A percentile compares a stretch with the other conserved stretches of the same genome.
Conservation (phyloP, 352 stramenopile species). For the Pythium biforme region DNA sequence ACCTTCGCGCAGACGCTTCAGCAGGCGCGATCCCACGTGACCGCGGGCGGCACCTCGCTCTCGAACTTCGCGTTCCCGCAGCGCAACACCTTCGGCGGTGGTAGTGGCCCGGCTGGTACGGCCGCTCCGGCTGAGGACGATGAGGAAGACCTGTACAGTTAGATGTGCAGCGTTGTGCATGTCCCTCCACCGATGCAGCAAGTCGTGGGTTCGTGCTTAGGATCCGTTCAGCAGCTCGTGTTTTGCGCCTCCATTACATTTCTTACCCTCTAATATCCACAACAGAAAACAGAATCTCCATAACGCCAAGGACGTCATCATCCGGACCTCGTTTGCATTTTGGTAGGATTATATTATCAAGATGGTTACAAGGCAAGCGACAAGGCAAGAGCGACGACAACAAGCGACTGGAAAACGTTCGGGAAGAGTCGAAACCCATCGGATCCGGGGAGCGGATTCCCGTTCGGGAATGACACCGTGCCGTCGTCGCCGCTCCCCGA, state of each 20-base stretch:
- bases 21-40: constrained; percentile 95
- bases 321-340: background rate
- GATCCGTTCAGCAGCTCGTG: constrained; percentile 11
- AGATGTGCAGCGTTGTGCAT: constrained; percentile 30
- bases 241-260: constrained; percentile 14
- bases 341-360: background rate
- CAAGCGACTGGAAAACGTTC: background rate
- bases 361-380: background rate
- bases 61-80: constrained; percentile 97
- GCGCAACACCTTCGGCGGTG: constrained; percentile 48
- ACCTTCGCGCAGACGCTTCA: constrained; percentile 92
- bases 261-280: constrained; percentile 18
- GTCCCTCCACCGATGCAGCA: background rate
- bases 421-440: background rate
- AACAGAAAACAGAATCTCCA: constrained; percentile 8
- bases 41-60: constrained; percentile 88
- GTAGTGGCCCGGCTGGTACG: constrained; percentile 39
- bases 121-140: constrained; percentile 86
- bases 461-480: background rate
- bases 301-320: background rate
- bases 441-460: background rate
- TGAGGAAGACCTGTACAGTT: constrained; percentile 98
- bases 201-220: constrained; percentile 8
- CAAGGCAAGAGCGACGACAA: background rate
- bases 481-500: background rate